These are phyloP conservation scores for Saksenaea oblongispora DNA, from an alignment of 371 early-diverging fungal species.

Conservation along the genomic window DNA sequence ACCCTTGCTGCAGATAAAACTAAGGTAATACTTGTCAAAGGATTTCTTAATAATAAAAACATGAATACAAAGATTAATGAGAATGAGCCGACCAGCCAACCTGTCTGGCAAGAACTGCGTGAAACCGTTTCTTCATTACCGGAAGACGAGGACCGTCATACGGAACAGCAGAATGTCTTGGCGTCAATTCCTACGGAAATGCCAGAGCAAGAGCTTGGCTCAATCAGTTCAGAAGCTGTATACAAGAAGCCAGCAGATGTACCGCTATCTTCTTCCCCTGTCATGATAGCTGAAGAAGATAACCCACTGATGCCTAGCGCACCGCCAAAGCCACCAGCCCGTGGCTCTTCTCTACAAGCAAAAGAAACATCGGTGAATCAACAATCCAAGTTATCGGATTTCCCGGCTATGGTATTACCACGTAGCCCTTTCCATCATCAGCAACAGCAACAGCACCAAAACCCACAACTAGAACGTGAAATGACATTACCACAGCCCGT, in stretches of 20 bases:
- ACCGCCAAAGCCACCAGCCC: neutral
- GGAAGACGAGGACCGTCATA: neutral
- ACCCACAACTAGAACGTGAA: neutral
- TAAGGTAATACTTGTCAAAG: neutral
- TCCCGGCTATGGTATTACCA: neutral
- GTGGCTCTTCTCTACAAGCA: neutral
- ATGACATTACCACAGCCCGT: neutral
- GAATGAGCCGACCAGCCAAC: neutral
- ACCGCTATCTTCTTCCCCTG: neutral
- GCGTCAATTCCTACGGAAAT: neutral
- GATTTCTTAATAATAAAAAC: neutral
- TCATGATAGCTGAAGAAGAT: neutral
- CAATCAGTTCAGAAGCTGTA: neutral
- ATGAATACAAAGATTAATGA: neutral
- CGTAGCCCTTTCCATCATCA: neutral
- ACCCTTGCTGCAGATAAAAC: conserved; percentile 7
- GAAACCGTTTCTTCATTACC: neutral
- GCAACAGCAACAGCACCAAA: neutral
- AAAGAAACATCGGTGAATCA: neutral
- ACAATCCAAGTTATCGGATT: neutral
- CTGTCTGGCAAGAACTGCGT: neutral
- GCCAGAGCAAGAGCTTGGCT: neutral
- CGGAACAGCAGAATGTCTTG: neutral
- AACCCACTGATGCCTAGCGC: neutral
- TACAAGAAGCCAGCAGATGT: neutral